Base-by-base conservation (phyloP, 2,329 filamentous ascomycete genomes). In the Ascochyta rabiei region DNA sequence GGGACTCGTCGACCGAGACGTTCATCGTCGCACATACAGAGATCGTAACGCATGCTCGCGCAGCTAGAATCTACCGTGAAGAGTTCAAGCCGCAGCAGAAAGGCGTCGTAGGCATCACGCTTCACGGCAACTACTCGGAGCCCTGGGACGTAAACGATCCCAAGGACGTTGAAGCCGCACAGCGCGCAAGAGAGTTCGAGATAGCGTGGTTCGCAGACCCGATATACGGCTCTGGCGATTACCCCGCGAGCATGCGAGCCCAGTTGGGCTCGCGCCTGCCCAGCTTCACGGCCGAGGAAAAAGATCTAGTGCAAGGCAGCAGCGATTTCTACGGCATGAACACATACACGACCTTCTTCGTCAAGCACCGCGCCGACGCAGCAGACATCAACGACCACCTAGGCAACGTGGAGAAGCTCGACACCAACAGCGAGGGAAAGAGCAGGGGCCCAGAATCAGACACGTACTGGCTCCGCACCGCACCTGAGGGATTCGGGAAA, bases 121-220 rank as follows among this genome's bases (percentile, higher is more conserved):
- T 79, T 1, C 73, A 77, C 52, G 76, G 76, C 3, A 77, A 79
- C 50, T 78, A 75, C 70, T 76, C 74, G 2, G 74, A 77, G 52
- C 77, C 76, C 0, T 78, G 59, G 59, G 56, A 62, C 33, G 53
- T 41, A 15, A 44, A 57, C 19, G 53, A 62, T 26, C 51, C 56
- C 1, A 16, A 34, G 2, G 59, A 62, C 28, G 26, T 59, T 8
- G 50, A 28, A 8, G 59, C 59, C 23, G 75, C 76, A 6, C 65
- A 78, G 52, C 67, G 76, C n/a, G 73, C 73, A 0, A 69, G 70
- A 19, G 75, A 79, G 46, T 79, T 79, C 24, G 75, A 78, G 50
- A 77, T 78, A 37, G 75, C 68, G 1, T 79, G 77, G 77, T 79
- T 77, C 31, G 60, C 60, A n/a, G 57, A 62, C 42, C 60, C 57